A percentile compares a stretch with the other conserved stretches of the same genome.
Evolutionary conservation across 1,284 basidiomycete genomes (phyloP).

Genomic region (Paramarasmius palmivorus): DNA sequence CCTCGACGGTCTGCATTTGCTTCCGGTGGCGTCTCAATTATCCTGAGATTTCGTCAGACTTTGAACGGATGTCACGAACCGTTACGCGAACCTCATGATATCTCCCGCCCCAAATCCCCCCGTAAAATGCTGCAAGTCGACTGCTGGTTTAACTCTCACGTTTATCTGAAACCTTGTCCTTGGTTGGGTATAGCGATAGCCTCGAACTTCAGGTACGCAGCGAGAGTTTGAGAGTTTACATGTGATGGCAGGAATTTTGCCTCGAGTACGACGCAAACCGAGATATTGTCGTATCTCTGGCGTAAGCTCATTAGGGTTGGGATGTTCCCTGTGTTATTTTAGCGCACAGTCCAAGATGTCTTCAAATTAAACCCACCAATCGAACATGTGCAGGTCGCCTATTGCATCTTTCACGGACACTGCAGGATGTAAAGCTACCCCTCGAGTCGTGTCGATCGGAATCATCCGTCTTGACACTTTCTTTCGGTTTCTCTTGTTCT

Average conservation of each 20-base stretch:
- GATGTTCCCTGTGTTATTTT: constrained; percentile 42
- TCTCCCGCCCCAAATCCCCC: constrained; percentile 35
- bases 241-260: constrained; percentile 16
- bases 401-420: constrained; percentile 71
- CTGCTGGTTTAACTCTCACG: constrained; percentile 38
- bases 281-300: background rate
- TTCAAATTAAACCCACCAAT: constrained; percentile 53
- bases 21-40: constrained; percentile 52
- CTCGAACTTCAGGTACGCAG: constrained; percentile 41
- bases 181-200: constrained; percentile 48
- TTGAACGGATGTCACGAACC: background rate
- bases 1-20: constrained; percentile 60
- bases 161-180: constrained; percentile 51
- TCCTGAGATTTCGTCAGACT: constrained; percentile 30
- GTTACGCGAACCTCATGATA: constrained; percentile 39
- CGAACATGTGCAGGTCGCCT: constrained; percentile 63
- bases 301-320: constrained; percentile 21
- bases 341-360: background rate
- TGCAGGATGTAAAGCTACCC: constrained; percentile 50
- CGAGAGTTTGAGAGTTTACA: constrained; percentile 14
- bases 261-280: background rate
- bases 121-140: constrained; percentile 49
- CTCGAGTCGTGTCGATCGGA: constrained; percentile 46
- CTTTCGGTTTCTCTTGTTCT: too few relatives aligned
- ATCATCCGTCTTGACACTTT: constrained; percentile 21